Conservation (phyloP, 768 basidiomycete genomes). For the Lentinus brumalis region DNA sequence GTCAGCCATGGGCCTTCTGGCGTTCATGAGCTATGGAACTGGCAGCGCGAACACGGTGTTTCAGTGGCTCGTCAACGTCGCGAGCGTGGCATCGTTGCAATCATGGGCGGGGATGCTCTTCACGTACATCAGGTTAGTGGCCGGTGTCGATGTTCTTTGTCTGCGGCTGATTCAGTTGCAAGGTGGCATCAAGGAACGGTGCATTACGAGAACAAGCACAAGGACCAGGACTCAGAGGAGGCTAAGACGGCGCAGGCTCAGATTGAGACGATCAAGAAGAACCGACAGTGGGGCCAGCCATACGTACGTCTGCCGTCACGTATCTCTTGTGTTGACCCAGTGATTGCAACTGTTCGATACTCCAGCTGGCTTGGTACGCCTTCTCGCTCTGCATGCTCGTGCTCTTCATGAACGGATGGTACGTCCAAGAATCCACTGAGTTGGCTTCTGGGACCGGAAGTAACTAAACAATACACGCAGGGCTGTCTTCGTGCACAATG, state of each 20-base stretch:
- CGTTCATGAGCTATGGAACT: slow-evolving; percentile 14
- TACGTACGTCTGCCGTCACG: slow-evolving; percentile 20
- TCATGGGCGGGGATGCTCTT: slow-evolving; percentile 29
- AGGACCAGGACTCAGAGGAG: neutral
- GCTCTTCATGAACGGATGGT: slow-evolving; percentile 32
- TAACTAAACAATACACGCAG: slow-evolving; percentile 2
- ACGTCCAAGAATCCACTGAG: neutral
- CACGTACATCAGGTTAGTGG: slow-evolving; percentile 27
- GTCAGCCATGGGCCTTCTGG: slow-evolving; percentile 21
- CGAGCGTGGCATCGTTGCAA: slow-evolving; percentile 28
- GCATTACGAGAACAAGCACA: slow-evolving; percentile 24
- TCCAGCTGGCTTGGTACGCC: slow-evolving; percentile 30
- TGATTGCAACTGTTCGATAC: neutral
- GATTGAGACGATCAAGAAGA: slow-evolving; percentile 24
- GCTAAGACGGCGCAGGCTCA: slow-evolving; percentile 11
- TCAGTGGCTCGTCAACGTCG: slow-evolving; percentile 22
- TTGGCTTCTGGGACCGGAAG: too few species aligned
- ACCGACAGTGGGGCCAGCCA: slow-evolving; percentile 28
- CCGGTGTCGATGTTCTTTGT: neutral
- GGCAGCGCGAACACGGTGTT: slow-evolving; percentile 18
- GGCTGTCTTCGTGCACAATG: slow-evolving; percentile 28
- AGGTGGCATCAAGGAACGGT: slow-evolving; percentile 30
- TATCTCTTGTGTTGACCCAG: too few species aligned
- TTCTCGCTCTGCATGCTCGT: slow-evolving; percentile 27
- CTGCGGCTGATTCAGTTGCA: neutral